Conservation (phyloP, 352 stramenopile species). For the Phytophthora europaea region DNA sequence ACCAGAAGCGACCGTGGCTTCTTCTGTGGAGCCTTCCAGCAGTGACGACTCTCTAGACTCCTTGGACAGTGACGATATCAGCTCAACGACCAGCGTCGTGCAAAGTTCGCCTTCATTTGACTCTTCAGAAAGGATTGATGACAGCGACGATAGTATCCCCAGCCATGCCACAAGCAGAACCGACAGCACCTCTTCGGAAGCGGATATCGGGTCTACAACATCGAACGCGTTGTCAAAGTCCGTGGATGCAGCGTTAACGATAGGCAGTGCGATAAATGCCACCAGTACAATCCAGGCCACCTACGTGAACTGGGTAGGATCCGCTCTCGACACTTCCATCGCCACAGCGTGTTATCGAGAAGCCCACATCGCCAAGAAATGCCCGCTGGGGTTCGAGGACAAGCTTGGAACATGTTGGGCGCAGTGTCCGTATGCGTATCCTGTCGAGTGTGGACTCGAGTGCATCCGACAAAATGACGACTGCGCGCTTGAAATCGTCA, state of each 20-base stretch:
- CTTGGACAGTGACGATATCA: constrained; percentile 24
- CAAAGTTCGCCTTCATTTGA: neutral
- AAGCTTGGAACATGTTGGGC: constrained; percentile 39
- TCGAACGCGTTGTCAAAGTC: neutral
- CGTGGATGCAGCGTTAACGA: constrained; percentile 14
- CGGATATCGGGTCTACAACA: too few species aligned
- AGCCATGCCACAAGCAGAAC: neutral
- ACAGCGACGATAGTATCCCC: neutral
- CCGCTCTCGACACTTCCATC: constrained; percentile 26
- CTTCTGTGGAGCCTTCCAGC: neutral
- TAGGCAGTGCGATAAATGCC: constrained; percentile 17
- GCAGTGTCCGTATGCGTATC: constrained; percentile 39
- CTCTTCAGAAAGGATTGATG: neutral
- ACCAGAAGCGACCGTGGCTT: constrained; percentile 3
- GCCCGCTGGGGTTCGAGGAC: constrained; percentile 26
- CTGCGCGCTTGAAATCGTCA: constrained; percentile 33
- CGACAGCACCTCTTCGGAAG: too few species aligned
- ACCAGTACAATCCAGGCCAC: constrained; percentile 36
- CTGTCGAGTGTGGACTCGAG: constrained; percentile 40
- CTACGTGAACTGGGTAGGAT: constrained; percentile 40
- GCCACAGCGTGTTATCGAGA: constrained; percentile 47
- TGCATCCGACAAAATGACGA: constrained; percentile 42
- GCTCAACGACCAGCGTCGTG: constrained; percentile 9
- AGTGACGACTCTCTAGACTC: constrained; percentile 22
- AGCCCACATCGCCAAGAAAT: constrained; percentile 38